Conservation (phyloP, 2,329 filamentous ascomycete species). For the Colletotrichum sp. region DNA sequence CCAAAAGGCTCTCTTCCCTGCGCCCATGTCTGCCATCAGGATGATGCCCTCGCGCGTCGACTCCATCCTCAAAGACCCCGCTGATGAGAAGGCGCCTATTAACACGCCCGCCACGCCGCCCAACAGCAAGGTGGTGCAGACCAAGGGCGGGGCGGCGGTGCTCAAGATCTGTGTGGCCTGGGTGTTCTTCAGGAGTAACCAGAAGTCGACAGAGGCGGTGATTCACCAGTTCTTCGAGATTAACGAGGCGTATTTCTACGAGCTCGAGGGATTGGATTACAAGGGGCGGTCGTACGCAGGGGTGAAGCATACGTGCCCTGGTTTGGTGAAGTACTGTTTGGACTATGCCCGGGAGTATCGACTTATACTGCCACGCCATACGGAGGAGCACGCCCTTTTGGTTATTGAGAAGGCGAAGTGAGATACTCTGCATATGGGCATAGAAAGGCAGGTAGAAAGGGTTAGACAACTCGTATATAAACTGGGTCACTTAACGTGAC, state of each 20-base stretch:
- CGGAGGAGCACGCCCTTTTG: neutral
- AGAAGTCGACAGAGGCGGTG: neutral
- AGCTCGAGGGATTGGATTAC: slow-evolving; percentile 4
- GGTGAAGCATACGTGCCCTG: neutral
- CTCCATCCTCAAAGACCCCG: neutral
- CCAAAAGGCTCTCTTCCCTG: neutral
- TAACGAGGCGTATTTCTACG: neutral
- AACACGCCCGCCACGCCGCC: neutral
- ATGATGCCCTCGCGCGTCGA: neutral
- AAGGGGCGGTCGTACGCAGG: neutral
- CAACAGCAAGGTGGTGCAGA: neutral
- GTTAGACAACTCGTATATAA: neutral
- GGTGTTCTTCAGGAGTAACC: neutral
- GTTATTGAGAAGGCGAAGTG: neutral
- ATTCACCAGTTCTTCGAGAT: slow-evolving; percentile 6
- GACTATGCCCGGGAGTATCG: neutral
- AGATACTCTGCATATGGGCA: neutral
- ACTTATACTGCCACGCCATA: neutral
- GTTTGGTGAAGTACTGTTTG: neutral
- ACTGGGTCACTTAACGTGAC: neutral
- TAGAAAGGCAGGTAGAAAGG: neutral
- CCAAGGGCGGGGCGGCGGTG: neutral
- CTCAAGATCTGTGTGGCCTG: slow-evolving; percentile 8
- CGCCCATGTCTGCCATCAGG: neutral
- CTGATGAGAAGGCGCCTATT: neutral